phyloP scores from a whole-genome alignment of 139 green algal genomes.

The Haematococcus lacustris region DNA sequence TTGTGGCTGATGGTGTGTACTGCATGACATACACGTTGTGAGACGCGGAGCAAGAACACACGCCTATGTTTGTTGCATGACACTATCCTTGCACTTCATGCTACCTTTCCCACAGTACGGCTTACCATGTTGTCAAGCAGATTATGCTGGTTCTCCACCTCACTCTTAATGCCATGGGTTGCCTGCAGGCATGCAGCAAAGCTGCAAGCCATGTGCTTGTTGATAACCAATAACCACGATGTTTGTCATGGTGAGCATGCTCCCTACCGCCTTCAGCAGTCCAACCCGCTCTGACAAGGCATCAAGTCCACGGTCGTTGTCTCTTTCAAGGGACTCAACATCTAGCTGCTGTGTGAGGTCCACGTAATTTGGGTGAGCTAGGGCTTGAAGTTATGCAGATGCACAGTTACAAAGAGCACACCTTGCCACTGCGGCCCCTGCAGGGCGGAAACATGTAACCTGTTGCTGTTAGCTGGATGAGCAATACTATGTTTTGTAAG shows the following conservation, averaged over 20 bases:
- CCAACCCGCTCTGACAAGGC: constrained; percentile 51
- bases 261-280: constrained; percentile 42
- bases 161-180: constrained; percentile 52
- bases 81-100: not conserved
- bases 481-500: no score
- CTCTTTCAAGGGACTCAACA: constrained; percentile 56
- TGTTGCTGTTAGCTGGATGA: no score
- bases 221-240: not conserved
- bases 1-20: not conserved
- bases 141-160: constrained; percentile 51
- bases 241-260: not conserved
- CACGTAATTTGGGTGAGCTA: no score
- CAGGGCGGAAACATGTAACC: no score
- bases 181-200: constrained; percentile 27
- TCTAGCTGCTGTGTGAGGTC: no score
- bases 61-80: not conserved
- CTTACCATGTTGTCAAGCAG: constrained; percentile 65
- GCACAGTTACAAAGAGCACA: no score
- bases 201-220: not conserved
- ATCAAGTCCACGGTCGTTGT: constrained; percentile 62
- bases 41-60: not conserved
- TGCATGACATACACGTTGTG: not conserved
- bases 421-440: no score
- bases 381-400: no score
- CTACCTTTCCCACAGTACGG: not conserved